Base-by-base conservation (phyloP, 2,329 filamentous ascomycete genomes). In the Aspergillus jensenii region DNA sequence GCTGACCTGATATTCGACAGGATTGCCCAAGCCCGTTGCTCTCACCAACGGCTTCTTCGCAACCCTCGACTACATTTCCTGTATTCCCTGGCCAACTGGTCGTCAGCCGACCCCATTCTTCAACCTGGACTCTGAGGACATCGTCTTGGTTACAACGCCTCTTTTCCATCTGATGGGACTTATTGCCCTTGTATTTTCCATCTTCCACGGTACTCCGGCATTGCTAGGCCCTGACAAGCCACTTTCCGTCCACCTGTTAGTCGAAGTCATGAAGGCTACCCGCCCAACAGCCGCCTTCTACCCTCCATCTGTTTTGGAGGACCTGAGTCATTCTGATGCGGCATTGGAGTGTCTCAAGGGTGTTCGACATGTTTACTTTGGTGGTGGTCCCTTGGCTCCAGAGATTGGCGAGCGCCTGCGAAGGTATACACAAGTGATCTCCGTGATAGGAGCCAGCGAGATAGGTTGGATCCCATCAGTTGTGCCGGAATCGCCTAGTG, bases 21-120 rank as follows among this genome's bases (percentile, higher is more conserved):
- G 27, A 9, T 31, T 72, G 7, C 74, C 74, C 6, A 75, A 75
- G 51, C 72, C 73, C 3, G 68, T 77, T 4, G 55, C 67, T 9
- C 73, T 69, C 61, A 68, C 54, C 14, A 59, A 66, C 55, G 64
- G 62, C 15, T 58, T 58, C 39, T 46, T 64, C 8, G 61, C 62
- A 14, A 53, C 61, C 55, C 55, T 60, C 50, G 63, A 60, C 41
- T 41, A 51, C 39, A 41, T 46, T 6, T 43, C 58, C 8, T n/a
- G 37, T 39, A 12, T 35, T 5, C 35, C 37, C 3, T 31, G 27
- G 27, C 46, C 46, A n/a, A 1, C 27, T 1, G 46, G 46, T 9
- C n/a, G 46, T 17, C 35, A 49, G 17, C n/a, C 25, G n/a, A 19
- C 35, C 9, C 21, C 25, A 6, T 50, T 25, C 27, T 23, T 23